Conservation (phyloP, 345 rosid species). For the Sonneratia alba region DNA sequence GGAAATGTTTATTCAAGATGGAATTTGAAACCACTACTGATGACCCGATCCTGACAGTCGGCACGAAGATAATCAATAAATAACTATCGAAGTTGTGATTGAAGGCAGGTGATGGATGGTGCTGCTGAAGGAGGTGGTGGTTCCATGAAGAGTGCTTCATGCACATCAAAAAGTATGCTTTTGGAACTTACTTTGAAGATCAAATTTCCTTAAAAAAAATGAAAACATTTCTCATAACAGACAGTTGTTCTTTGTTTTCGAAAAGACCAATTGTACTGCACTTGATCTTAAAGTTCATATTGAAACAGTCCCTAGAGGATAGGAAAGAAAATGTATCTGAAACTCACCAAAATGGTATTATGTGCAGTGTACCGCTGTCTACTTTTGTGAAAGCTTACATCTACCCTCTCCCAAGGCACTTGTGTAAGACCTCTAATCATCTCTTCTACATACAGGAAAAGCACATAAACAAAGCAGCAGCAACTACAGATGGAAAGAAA, state of each 20-base stretch:
- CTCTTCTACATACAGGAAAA: constrained; percentile 42
- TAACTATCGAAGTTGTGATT: no score
- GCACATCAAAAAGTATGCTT: neutral
- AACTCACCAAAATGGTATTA: constrained; percentile 82
- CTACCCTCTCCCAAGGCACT: constrained; percentile 81
- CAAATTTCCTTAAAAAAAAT: neutral
- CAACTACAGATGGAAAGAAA: constrained; percentile 4
- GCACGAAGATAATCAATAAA: neutral
- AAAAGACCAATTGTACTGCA: neutral
- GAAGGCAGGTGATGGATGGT: neutral
- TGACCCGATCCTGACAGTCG: neutral
- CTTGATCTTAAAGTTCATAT: neutral
- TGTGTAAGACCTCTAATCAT: constrained; percentile 76
- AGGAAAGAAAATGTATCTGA: neutral
- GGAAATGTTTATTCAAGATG: neutral
- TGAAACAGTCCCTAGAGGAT: neutral
- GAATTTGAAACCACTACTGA: no score
- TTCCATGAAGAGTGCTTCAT: neutral
- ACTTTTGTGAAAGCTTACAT: constrained; percentile 86
- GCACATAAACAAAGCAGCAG: neutral
- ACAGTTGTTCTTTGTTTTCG: neutral
- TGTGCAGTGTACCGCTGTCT: constrained; percentile 70
- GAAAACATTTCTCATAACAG: neutral
- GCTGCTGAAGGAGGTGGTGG: neutral
- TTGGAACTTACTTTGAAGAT: neutral